Base-by-base conservation (phyloP, 202 grass and related monocot species). In the Zizania palustris region DNA sequence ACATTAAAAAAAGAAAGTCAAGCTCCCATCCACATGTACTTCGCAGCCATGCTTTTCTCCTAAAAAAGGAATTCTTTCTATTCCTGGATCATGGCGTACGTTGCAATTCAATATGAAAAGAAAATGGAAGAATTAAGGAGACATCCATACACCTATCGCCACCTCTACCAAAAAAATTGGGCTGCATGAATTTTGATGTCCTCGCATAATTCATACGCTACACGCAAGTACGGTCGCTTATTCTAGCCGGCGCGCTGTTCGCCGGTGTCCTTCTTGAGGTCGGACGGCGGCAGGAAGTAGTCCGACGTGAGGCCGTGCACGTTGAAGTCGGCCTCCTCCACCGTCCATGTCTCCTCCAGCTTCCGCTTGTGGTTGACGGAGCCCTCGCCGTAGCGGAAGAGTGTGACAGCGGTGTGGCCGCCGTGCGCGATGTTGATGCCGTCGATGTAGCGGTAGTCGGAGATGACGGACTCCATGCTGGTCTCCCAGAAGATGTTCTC, bases 401-500 rank as follows among this genome's bases (percentile, higher is more conserved):
- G 85, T 51, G 88, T 97, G 78, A 93, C 72, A 73, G 60, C n/a
- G 44, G 94, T 97, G 45, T 43, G 60, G 3, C 94, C 94, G 15
- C 88, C 94, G 41, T 97, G 91, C 58, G 91, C 91, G 75, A 93
- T 82, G 79, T 90, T 97, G 83, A 94, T 77, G 83, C 91, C 86
- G 42, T 94, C 79, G 80, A 88, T 63, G 72, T 68, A 80, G 77
- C 95, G 85, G 89, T 97, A 97, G 81, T 94, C 89, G 60, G 82
- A 63, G 80, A 94, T 93, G 67, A 77, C 74, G 11, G 91, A 97
- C 77, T 94, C 95, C 91, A 92, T 94, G 85, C 79, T 82, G 45
- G 94, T 93, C 82, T 92, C 95, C 95, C 95, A 97, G 85, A 97
- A 94, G 65, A 90, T 87, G 69, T 82, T 91, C 85, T 93, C 84